Evolutionary conservation across 2,329 filamentous ascomycete species (phyloP), one percentile per base, ranked within the genome.

Genomic region (Periconia sp.): DNA sequence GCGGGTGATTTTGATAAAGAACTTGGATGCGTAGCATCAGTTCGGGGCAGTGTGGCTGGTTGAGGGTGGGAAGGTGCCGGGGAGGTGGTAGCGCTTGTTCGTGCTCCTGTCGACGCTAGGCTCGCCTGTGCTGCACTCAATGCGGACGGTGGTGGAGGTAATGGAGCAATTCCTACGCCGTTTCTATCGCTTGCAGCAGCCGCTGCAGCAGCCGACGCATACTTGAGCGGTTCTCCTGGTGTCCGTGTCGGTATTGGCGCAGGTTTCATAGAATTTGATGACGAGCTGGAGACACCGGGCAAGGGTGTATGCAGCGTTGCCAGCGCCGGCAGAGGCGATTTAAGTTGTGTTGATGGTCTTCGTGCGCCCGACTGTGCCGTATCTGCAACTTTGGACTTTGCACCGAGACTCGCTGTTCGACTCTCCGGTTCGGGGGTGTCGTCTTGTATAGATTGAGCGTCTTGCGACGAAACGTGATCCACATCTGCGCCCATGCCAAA

Each of bases 191-290:
- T 92, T 44, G 92, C 91, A 1, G 94, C 93, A 0, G 93, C 94
- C 0, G 94, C 94, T 0, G 94, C 94, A 0, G 94, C 94, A 0
- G 94, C 94, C 37, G 94, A 97, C 43, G 94, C 94, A 72, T 99
- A 99, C 76, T 97, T 97, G 61, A 99, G 81, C 1, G 90, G 91
- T 73, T 97, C 93, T 45, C 92, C 92, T 3, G 91, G 89, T 7
- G 90, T 87, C 72, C 93, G 85, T 54, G 90, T 86, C 1, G 94
- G 94, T 64, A 92, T 77, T 17, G 91, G 87, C 17, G 94, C 94
- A 13, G 94, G 93, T 79, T 97, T 99, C 93, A 97, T 97, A 49
- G 82, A 78, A 49, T 81, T 81, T 49, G 80, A 81, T 53, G 82
- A 77, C 47, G 81, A 76, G 69, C 83, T 89, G 62, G 83, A 82